A percentile compares a stretch with the other conserved stretches of the same genome.
Evolutionary conservation across 495 filamentous ascomycete species (phyloP).

Genomic region (Penicillium subrubescens): DNA sequence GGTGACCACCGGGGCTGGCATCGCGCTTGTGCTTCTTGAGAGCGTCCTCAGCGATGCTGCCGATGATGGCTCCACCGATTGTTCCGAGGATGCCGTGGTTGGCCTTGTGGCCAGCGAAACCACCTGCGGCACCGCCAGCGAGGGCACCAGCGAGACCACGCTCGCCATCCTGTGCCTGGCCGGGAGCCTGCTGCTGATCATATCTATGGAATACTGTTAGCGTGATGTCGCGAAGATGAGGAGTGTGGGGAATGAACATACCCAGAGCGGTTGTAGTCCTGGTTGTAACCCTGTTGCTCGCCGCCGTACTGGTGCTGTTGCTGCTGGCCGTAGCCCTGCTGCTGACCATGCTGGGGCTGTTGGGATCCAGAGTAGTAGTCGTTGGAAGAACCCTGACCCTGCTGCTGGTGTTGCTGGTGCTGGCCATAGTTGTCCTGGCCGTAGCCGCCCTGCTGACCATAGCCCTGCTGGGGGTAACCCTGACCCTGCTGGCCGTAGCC

Average conservation of each 20-base stretch:
- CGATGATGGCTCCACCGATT: conserved; percentile 53
- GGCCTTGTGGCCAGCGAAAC: conserved; percentile 52
- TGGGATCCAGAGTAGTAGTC: conserved; percentile 40
- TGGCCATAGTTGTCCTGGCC: conserved; percentile 30
- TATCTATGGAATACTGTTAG: conserved; percentile 24
- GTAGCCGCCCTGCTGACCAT: conserved; percentile 32
- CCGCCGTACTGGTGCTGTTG: conserved; percentile 24
- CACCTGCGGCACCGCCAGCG: conserved; percentile 49
- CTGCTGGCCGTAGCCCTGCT: conserved; percentile 28
- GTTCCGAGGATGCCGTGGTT: conserved; percentile 53
- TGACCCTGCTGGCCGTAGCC: conserved; percentile 16
- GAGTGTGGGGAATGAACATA: conserved; percentile 16
- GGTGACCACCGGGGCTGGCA: conserved; percentile 19
- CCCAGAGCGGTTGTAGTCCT: conserved; percentile 33
- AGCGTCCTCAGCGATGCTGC: conserved; percentile 48
- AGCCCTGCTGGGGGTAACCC: conserved; percentile 21
- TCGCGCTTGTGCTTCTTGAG: conserved; percentile 48
- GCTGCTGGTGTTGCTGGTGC: conserved; percentile 15
- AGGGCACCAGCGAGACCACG: conserved; percentile 51
- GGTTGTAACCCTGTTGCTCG: conserved; percentile 28
- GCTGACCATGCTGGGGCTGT: conserved; percentile 22
- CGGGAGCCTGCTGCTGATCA: conserved; percentile 36
- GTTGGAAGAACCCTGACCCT: conserved; percentile 19
- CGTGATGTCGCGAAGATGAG: not conserved
- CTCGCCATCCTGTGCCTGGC: conserved; percentile 48